Evolutionary conservation across 1,139 yeast species (phyloP), one percentile per base, ranked within the genome.

Genomic region (Saccharomyces hybrid): DNA sequence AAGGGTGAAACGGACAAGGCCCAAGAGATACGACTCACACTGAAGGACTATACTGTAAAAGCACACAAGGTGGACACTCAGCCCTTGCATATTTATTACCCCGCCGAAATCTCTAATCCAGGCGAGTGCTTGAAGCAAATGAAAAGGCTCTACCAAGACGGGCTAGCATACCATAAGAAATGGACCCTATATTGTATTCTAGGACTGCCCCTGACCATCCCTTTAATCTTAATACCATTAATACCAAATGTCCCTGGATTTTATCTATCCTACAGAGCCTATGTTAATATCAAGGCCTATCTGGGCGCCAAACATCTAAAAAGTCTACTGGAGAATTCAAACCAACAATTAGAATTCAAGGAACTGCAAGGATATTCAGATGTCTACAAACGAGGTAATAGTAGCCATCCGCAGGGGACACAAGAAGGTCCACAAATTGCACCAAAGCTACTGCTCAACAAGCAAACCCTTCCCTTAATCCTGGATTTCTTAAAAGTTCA

Each of bases 221-320:
- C 99, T 1, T 70, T 90, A 53, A 90, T 89, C 0, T 65, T 90
- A 49, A 66, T 93, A 0, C 99, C 99, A 0, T 77, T 91, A 14
- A 69, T 91, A 1, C 98, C 99, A 20, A 93, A 93, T 63, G 80
- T 93, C 13, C 99, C 99, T 0, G 97, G 97, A 0, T 86, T 93
- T 63, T 93, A 90, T 66, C 71, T 91, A 49, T 76, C 87, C 4
- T 93, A 86, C 70, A 77, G 99, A 60, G 77, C 87, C 20, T 93
- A 89, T 73, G 88, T 97, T 65, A 88, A 91, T 68, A 76, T 83
- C 65, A 88, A 86, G 65, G 97, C 97, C 1, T 75, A 80, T 56
- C 70, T 80, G 53, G 97, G 97, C 0, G 88, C 89, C 7, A 75
- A 78, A 59, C 95, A 88, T 65, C 71, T 89, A 60, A 61, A 47